phyloP scores from a whole-genome alignment of 352 stramenopile genomes.

The Phytophthora meadii region DNA sequence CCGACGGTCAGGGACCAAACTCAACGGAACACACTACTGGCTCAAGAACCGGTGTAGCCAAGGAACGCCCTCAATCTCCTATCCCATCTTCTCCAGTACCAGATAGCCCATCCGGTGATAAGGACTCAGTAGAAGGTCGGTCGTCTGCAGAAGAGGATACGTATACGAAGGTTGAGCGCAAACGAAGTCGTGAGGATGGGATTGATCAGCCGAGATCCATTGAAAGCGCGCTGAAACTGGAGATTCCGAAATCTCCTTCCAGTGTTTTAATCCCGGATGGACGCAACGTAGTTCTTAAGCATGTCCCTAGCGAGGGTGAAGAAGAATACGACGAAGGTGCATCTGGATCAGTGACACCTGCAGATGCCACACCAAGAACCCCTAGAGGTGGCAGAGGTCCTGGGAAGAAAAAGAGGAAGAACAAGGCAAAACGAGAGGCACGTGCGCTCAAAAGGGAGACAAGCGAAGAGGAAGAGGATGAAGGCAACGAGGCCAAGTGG shows the following conservation, averaged over 20 bases:
- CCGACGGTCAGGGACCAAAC: background rate
- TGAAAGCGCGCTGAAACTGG: constrained; percentile 31
- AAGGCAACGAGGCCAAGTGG: constrained; percentile 88
- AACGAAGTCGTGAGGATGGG: constrained; percentile 2
- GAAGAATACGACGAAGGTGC: constrained; percentile 58
- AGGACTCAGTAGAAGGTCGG: constrained; percentile 30
- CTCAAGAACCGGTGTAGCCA: constrained; percentile 6
- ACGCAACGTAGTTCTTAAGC: constrained; percentile 24
- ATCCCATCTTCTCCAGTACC: constrained; percentile 26
- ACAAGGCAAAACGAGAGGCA: constrained; percentile 47
- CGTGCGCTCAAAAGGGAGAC: constrained; percentile 31
- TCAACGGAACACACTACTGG: constrained; percentile 1
- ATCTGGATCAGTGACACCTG: constrained; percentile 29
- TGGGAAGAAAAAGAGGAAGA: constrained; percentile 72
- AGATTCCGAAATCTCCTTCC: constrained; percentile 39
- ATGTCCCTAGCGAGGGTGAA: constrained; percentile 51
- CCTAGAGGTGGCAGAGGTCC: constrained; percentile 15
- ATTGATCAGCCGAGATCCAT: constrained; percentile 6
- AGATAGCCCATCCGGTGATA: constrained; percentile 14
- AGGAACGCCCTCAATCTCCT: constrained; percentile 9
- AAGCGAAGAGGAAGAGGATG: constrained; percentile 38
- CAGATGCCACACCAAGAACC: constrained; percentile 28
- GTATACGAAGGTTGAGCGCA: constrained; percentile 14
- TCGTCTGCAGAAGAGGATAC: constrained; percentile 35
- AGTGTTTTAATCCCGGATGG: constrained; percentile 13